These are phyloP conservation scores for Melanopsichium pennsylvanicum DNA, from an alignment of 1,284 basidiomycete genomes.

Conservation along the genomic window DNA sequence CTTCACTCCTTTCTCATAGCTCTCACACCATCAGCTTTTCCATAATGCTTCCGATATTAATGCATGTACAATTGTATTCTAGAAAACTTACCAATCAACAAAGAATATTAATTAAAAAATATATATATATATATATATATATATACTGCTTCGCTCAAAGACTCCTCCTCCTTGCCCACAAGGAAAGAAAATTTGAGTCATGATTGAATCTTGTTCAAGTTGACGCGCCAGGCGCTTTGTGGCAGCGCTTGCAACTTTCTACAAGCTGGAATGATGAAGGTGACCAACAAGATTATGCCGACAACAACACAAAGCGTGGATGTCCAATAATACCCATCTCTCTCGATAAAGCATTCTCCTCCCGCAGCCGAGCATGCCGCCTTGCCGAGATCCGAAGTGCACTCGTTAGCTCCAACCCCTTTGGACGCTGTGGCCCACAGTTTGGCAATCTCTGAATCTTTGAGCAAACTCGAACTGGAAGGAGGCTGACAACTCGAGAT, in stretches of 20 bases:
- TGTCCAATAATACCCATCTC: conserved; percentile 92
- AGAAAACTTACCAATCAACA: no score
- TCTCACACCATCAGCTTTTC: not conserved
- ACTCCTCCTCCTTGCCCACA: conserved; percentile 13
- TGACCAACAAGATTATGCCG: conserved; percentile 76
- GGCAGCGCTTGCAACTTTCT: conserved; percentile 75
- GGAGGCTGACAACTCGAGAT: conserved; percentile 52
- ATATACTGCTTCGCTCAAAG: not conserved
- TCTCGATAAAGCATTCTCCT: conserved; percentile 81
- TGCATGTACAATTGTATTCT: no score
- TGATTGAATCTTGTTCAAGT: no score
- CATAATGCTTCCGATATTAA: not conserved
- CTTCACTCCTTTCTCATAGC: conserved; percentile 8
- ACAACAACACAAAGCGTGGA: conserved; percentile 79
- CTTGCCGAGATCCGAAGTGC: conserved; percentile 72
- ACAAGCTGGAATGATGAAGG: conserved; percentile 84
- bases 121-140: not conserved
- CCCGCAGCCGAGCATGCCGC: conserved; percentile 77
- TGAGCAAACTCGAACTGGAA: conserved; percentile 19
- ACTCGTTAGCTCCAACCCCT: conserved; percentile 46
- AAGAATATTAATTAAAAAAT: not conserved
- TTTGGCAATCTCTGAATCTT: conserved; percentile 37
- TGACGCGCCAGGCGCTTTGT: conserved; percentile 55
- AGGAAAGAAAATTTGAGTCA: no score
- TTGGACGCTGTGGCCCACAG: conserved; percentile 30